Conservation (phyloP, 2,329 filamentous ascomycete genomes). For the Penicillium sp. region DNA sequence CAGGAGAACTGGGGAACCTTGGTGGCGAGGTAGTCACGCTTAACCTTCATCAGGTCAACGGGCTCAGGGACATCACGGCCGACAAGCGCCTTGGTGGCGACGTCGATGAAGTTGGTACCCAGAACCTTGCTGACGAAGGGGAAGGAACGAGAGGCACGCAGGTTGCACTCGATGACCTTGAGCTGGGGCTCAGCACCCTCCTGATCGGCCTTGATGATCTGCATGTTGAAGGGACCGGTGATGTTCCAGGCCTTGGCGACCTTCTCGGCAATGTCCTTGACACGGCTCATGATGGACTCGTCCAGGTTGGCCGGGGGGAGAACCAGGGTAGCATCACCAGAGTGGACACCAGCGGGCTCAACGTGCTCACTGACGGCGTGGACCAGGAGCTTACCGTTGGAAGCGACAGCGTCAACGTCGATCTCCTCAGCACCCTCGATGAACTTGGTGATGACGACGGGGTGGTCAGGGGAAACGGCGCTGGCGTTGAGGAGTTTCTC, state of each 20-base stretch:
- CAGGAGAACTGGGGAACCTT: constrained; percentile 99
- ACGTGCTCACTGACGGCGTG: constrained; percentile 96
- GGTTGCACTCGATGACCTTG: constrained; percentile 98
- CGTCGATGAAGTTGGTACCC: constrained; percentile 94
- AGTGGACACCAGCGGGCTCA: constrained; percentile 97
- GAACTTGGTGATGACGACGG: constrained; percentile 97
- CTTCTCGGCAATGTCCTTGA: constrained; percentile 96
- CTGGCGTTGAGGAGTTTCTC: constrained; percentile 92
- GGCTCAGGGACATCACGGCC: constrained; percentile 84
- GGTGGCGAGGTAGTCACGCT: constrained; percentile 91
- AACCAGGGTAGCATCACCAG: constrained; percentile 92
- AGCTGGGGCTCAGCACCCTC: constrained; percentile 76
- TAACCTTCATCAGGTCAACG: constrained; percentile 83
- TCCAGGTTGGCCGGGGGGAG: constrained; percentile 85
- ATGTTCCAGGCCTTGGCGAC: constrained; percentile 97
- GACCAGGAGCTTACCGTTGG: constrained; percentile 81
- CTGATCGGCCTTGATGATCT: constrained; percentile 91
- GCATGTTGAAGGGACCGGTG: constrained; percentile 99
- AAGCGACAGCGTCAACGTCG: constrained; percentile 91
- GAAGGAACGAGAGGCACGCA: constrained; percentile 96
- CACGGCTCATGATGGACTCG: constrained; percentile 75
- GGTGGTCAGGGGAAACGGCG: constrained; percentile 92
- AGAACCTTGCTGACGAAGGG: constrained; percentile 98
- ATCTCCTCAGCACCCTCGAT: constrained; percentile 97
- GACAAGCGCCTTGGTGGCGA: constrained; percentile 89